Base-by-base conservation (phyloP, 805 yeast genomes). In the Spathaspora passalidarum region DNA sequence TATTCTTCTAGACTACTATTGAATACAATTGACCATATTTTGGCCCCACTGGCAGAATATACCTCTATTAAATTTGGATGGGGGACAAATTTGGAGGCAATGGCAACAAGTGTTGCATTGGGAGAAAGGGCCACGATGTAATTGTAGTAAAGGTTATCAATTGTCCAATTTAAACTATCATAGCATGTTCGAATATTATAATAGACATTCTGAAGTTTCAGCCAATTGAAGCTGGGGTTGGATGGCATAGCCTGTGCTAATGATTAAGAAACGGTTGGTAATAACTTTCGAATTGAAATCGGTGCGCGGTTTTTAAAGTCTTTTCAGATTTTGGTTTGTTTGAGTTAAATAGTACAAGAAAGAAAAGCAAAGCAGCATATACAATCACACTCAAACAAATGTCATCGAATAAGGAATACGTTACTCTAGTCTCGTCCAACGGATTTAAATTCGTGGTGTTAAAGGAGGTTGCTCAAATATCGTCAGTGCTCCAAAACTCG, bases 391-490 rank as follows among this genome's bases (percentile, higher is more conserved):
- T 22, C 10, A n/a, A 23, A 32, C 7, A 23, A 7, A 38, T 9
- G 9, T 37, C 29, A 35, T 41, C 45, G 23, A 22, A 21, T 5
- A 38, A 23, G 46, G 54, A 61, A 32, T 80, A 68, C 56, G 81
- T 90, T 7, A 83, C 84, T 6, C 68, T 92, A 32, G 77, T 87
- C 1, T 86, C 96, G 1, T 75, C 82, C 7, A 96, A 90, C 55
- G 82, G 83, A 5, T 80, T 76, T 56, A 78, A 74, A 49, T 85
- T 79, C 56, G 70, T 80, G 17, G 67, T 91, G 1, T 61, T 81
- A 13, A 76, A 81, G 45, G 91, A 87, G 20, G 91, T 90, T 0
- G 97, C 97, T 0, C 66, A 75, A 62, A 80, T 88, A 74, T 87
- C 86, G 58, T 73, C 76, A 4, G 73, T 71, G 39, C 57, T 84